phyloP scores from a whole-genome alignment of 2,329 filamentous ascomycete genomes.

The Xylaria digitata region DNA sequence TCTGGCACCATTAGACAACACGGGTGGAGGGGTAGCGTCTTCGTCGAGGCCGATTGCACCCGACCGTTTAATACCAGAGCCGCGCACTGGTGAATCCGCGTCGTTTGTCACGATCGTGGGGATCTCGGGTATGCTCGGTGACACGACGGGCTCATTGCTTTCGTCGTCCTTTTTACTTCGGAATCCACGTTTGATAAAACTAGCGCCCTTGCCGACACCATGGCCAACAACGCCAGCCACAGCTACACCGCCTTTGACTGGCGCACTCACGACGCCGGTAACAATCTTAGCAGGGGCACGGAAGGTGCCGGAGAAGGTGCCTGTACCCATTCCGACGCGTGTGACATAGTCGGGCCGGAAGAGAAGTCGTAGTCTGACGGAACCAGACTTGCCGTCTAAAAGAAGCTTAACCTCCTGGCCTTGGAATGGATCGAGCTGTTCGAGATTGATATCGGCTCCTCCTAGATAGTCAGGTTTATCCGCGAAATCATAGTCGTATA shows the following conservation, averaged over 20 bases:
- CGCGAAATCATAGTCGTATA: constrained; percentile 97
- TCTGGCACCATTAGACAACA: constrained; percentile 49
- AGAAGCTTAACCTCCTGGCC: constrained; percentile 78
- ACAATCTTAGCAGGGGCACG: constrained; percentile 88
- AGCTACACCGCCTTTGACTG: constrained; percentile 90
- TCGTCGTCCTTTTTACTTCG: constrained; percentile 75
- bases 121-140: constrained; percentile 55
- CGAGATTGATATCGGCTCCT: constrained; percentile 77
- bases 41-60: constrained; percentile 53
- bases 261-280: constrained; percentile 81
- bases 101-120: constrained; percentile 59
- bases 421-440: constrained; percentile 85
- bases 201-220: constrained; percentile 87
- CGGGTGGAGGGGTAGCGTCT: constrained; percentile 42
- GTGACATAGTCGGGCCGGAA: constrained; percentile 95
- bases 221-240: constrained; percentile 78
- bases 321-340: constrained; percentile 86
- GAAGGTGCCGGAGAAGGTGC: constrained; percentile 93
- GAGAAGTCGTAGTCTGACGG: constrained; percentile 82
- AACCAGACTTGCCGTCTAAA: constrained; percentile 90
- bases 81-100: constrained; percentile 51
- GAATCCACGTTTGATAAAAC: constrained; percentile 88
- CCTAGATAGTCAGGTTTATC: constrained; percentile 95
- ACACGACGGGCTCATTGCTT: constrained; percentile 58
- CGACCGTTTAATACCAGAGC: constrained; percentile 56